These are phyloP conservation scores for Xylaria sp. DNA, from an alignment of 2,329 filamentous ascomycete species.

Conservation along the genomic window DNA sequence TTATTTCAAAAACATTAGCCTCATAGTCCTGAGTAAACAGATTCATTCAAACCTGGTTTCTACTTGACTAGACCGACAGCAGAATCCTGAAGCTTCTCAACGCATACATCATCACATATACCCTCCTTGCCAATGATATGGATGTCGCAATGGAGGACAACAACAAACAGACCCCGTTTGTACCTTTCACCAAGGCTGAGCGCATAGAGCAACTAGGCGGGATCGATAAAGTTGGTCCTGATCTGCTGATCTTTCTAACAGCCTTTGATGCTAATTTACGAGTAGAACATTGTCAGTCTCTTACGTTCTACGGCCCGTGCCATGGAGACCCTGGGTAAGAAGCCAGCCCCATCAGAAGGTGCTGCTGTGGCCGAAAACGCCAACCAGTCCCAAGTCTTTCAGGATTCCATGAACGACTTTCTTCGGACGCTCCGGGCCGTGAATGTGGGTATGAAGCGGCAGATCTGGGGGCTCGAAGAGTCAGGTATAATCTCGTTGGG, in stretches of 20 bases:
- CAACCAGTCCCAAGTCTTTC: slow-evolving; percentile 56
- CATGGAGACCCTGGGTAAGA: slow-evolving; percentile 63
- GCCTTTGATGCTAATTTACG: slow-evolving; percentile 31
- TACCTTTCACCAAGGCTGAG: slow-evolving; percentile 72
- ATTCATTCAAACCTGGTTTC: too few relatives aligned
- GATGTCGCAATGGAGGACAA: slow-evolving; percentile 21
- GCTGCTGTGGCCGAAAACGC: slow-evolving; percentile 45
- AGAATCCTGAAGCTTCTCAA: not conserved
- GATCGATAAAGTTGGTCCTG: slow-evolving; percentile 69
- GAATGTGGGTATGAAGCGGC: slow-evolving; percentile 72
- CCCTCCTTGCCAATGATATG: not conserved
- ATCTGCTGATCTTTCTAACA: not conserved
- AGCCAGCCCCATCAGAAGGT: slow-evolving; percentile 35
- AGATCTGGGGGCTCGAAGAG: slow-evolving; percentile 81
- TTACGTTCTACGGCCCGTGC: slow-evolving; percentile 63
- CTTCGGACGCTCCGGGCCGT: slow-evolving; percentile 73
- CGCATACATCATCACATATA: not conserved
- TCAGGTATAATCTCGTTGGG: slow-evolving; percentile 70
- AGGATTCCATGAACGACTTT: slow-evolving; percentile 66
- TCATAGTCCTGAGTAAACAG: too few relatives aligned
- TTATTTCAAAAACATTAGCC: too few relatives aligned
- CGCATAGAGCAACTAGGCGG: slow-evolving; percentile 79
- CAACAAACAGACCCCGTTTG: slow-evolving; percentile 37
- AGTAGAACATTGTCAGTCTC: slow-evolving; percentile 45
- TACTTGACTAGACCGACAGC: too few relatives aligned